These are phyloP conservation scores for Barnettozyma vustinii DNA, from an alignment of 805 yeast genomes.

Conservation along the genomic window DNA sequence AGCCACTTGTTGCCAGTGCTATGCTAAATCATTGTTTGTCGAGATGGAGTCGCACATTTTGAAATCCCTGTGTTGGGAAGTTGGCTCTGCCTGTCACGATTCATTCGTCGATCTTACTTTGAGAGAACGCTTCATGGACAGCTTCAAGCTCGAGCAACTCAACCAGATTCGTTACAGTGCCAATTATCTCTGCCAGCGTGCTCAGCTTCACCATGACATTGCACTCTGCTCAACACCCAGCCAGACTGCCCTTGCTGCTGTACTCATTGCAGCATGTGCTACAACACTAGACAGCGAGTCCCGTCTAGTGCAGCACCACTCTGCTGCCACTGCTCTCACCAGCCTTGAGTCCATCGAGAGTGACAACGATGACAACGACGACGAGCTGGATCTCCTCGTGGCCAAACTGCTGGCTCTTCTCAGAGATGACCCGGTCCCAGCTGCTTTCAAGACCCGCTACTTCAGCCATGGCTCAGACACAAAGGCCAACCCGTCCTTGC, in stretches of 20 bases:
- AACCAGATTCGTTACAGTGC: constrained; percentile 51
- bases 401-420: constrained; percentile 17
- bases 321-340: not conserved
- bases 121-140: constrained; percentile 27
- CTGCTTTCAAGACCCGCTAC: constrained; percentile 40
- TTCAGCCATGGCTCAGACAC: constrained; percentile 28
- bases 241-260: constrained; percentile 47
- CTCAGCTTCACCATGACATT: constrained; percentile 55
- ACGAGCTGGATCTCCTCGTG: constrained; percentile 18
- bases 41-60: constrained; percentile 68
- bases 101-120: constrained; percentile 54
- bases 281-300: not conserved
- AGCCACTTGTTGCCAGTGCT: constrained; percentile 53
- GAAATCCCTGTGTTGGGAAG: constrained; percentile 58
- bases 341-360: not conserved
- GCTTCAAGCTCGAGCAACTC: constrained; percentile 27
- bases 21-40: constrained; percentile 49
- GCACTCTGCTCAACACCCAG: constrained; percentile 44
- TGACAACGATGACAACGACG: constrained; percentile 15
- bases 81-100: constrained; percentile 59
- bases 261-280: constrained; percentile 38
- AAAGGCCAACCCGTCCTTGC: constrained; percentile 11
- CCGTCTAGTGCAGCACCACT: not conserved
- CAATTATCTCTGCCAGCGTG: constrained; percentile 58
- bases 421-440: constrained; percentile 28